Evolutionary conservation across 257 asterid genomes (phyloP).

Genomic region (Orobanche coerulescens): DNA sequence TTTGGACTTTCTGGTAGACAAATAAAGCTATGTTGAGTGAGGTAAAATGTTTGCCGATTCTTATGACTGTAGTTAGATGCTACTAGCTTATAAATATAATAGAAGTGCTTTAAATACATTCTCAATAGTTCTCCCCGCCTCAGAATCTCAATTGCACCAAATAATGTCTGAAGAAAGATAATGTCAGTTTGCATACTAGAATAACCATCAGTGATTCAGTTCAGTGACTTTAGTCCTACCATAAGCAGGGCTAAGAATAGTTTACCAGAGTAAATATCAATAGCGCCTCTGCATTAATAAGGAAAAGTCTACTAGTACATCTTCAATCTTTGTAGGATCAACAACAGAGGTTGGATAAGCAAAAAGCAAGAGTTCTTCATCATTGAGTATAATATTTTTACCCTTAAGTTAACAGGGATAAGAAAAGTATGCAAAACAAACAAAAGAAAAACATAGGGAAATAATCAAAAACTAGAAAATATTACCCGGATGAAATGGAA

Average conservation of each 20-base stretch:
- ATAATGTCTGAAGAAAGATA: conserved; percentile 3
- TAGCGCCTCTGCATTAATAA: not conserved
- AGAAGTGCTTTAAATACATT: not conserved
- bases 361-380: conserved; percentile 14
- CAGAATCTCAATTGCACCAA: conserved; percentile 12
- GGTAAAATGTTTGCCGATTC: not conserved
- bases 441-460: conserved; percentile 12
- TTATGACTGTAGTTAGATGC: not conserved
- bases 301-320: not conserved
- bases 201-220: conserved; percentile 3
- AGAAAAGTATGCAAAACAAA: conserved; percentile 11
- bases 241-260: conserved; percentile 10
- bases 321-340: not conserved
- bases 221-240: conserved; percentile 9
- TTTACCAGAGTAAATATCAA: conserved; percentile 3
- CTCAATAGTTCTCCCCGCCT: not conserved
- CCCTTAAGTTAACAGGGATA: not conserved
- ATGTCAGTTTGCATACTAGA: not conserved
- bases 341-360: not conserved
- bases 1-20: not conserved
- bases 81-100: not conserved
- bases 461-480: not conserved
- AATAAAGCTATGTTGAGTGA: not conserved
- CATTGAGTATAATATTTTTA: not conserved
- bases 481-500: conserved; percentile 97